A percentile compares a stretch with the other conserved stretches of the same genome.
phyloP scores from a whole-genome alignment of 179 eudicot species.

The Vitellaria paradoxa region DNA sequence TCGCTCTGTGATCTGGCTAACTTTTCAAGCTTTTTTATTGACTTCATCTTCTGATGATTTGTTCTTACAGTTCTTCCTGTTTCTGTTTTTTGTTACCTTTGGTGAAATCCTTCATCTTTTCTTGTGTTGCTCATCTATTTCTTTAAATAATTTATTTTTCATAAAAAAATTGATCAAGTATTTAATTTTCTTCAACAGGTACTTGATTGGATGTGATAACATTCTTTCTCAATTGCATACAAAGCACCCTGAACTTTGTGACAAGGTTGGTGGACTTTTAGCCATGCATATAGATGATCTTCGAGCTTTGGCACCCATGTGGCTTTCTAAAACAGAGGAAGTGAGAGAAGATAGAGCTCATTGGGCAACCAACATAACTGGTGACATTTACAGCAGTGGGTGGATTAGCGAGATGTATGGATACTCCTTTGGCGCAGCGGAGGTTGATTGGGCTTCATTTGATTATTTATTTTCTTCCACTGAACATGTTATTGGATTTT shows the following conservation, averaged over 20 bases:
- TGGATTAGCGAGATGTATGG: constrained; percentile 99
- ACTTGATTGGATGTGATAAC: constrained; percentile 94
- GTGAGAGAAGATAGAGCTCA: constrained; percentile 91
- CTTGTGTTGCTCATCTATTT: constrained; percentile 1
- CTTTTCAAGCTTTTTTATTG: neutral
- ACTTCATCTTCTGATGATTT: neutral
- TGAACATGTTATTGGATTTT: neutral
- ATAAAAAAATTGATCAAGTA: neutral
- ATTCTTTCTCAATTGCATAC: constrained; percentile 89
- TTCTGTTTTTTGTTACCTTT: neutral
- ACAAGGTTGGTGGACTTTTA: constrained; percentile 94
- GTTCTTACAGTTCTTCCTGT: neutral
- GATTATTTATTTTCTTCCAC: constrained; percentile 2
- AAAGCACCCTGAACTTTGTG: constrained; percentile 85
- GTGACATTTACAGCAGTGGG: constrained; percentile 85
- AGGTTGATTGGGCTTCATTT: constrained; percentile 39
- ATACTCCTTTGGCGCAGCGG: constrained; percentile 97
- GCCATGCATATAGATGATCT: constrained; percentile 96
- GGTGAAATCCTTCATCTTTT: neutral
- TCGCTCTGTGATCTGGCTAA: neutral
- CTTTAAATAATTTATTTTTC: neutral
- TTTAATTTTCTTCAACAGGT: constrained; percentile 41
- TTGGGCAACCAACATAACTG: constrained; percentile 89
- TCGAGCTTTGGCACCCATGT: constrained; percentile 89
- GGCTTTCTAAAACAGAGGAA: constrained; percentile 99